Evolutionary conservation across 169 alveolate species (phyloP), one percentile per base, ranked within the genome.

Genomic region (Plasmodium knowlesi): DNA sequence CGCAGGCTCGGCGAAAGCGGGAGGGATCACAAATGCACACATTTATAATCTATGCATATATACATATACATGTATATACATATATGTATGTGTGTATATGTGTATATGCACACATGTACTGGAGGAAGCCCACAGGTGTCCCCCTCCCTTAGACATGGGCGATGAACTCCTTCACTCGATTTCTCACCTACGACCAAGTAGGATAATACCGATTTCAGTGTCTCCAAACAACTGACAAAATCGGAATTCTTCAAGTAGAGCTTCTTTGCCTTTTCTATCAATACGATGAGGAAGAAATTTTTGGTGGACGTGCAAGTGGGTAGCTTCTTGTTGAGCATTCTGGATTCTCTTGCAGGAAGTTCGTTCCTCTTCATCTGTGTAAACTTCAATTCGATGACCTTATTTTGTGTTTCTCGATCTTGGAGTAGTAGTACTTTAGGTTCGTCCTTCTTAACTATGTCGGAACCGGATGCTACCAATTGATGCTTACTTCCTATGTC

Each of bases 231-330:
- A 54, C 93, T 86, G 10, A 37, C 32, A 54, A 86, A 86, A 54
- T 86, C 93, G 25, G 85, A 61, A 41, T 86, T 86, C 80, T 39
- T 86, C 46, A 86, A 86, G 81, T 74, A 86, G 30, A 73, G 81
- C 43, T 86, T 86, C 71, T 86, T 86, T 9, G 93, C 93, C 71
- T 86, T 86, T 86, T 86, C 93, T 34, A 86, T 86, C 81, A 86
- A 22, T 8, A 86, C 70, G 61, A 86, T 86, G 41, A 86, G 81
- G 61, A 86, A 86, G 82, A 86, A 86, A 32, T 86, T 86, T 54
- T 86, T 86, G 43, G 93, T 86, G 41, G 93, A 86, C 41, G 93
- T 50, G 37, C 57, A 86, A 37, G 43, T 76, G 25, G 93, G 57
- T 25, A 73, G 19, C 25, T 83, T 50, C 71, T 86, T 57, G 46